Percentiles rank a stretch among this genome's conserved stretches.
These are phyloP conservation scores for Sarcocystis neurona DNA, from an alignment of 169 alveolate species.

Conservation along the genomic window DNA sequence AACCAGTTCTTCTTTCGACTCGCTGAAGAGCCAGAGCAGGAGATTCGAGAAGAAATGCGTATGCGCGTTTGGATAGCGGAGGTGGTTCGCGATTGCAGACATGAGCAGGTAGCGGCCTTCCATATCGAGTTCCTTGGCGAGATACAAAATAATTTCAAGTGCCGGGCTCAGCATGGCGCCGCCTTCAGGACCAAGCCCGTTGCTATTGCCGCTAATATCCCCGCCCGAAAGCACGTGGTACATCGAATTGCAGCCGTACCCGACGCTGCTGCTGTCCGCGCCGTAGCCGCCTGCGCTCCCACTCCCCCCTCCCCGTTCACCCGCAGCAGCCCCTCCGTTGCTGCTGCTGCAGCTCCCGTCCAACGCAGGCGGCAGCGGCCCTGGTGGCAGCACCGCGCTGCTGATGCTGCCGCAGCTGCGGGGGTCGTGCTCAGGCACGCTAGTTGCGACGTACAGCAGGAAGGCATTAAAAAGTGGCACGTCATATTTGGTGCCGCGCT, in stretches of 20 bases:
- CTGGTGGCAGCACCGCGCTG: neutral
- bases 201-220: neutral
- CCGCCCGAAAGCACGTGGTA: too few species aligned
- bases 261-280: neutral
- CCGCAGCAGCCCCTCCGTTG: slow-evolving; percentile 4
- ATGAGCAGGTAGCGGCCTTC: slow-evolving; percentile 87
- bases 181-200: slow-evolving; percentile 12
- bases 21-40: slow-evolving; percentile 84
- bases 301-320: neutral
- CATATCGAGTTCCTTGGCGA: slow-evolving; percentile 77
- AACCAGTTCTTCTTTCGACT: slow-evolving; percentile 81
- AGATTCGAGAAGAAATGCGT: slow-evolving; percentile 91
- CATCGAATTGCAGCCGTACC: neutral
- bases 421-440: slow-evolving; percentile 60
- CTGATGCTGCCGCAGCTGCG: slow-evolving; percentile 35
- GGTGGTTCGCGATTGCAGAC: slow-evolving; percentile 92
- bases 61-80: slow-evolving; percentile 94
- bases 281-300: neutral
- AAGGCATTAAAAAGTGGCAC: slow-evolving; percentile 79
- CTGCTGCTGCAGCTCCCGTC: too few species aligned
- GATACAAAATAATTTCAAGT: slow-evolving; percentile 76
- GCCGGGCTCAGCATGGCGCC: slow-evolving; percentile 70
- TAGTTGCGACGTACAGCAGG: slow-evolving; percentile 77
- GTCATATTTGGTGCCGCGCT: slow-evolving; percentile 75
- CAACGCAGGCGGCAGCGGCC: neutral